Conservation (phyloP, 2,329 filamentous ascomycete genomes). For the Coniella vitis region DNA sequence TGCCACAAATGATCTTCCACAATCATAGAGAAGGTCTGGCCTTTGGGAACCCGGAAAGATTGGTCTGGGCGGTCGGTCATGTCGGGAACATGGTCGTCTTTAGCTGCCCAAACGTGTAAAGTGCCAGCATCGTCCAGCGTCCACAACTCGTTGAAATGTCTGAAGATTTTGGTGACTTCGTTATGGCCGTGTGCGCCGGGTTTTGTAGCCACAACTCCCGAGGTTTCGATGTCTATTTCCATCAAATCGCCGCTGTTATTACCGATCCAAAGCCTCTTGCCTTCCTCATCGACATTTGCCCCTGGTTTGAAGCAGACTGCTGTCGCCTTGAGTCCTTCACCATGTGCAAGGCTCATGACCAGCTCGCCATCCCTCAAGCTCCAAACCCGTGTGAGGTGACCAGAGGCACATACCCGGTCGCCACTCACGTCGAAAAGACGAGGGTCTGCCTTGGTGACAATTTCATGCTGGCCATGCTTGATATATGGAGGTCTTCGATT, state of each 20-base stretch:
- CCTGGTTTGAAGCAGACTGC: slow-evolving; percentile 82
- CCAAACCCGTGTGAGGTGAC: slow-evolving; percentile 84
- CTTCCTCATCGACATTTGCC: slow-evolving; percentile 70
- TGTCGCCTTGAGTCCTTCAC: slow-evolving; percentile 76
- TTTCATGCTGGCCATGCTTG: slow-evolving; percentile 65
- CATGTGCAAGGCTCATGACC: slow-evolving; percentile 73
- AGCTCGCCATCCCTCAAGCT: slow-evolving; percentile 75
- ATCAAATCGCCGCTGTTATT: slow-evolving; percentile 82
- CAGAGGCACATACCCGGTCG: slow-evolving; percentile 78
- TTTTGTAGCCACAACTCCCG: slow-evolving; percentile 63
- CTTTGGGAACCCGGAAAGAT: slow-evolving; percentile 70
- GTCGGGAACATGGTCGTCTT: slow-evolving; percentile 63
- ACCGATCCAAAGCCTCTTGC: slow-evolving; percentile 78
- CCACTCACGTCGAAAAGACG: slow-evolving; percentile 84
- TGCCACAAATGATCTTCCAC: slow-evolving; percentile 84
- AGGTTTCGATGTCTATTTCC: slow-evolving; percentile 75
- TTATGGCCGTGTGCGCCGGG: slow-evolving; percentile 67
- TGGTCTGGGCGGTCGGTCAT: slow-evolving; percentile 64
- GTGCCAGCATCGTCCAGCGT: slow-evolving; percentile 85
- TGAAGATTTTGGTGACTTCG: slow-evolving; percentile 78
- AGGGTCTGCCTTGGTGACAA: slow-evolving; percentile 80
- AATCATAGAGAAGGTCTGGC: slow-evolving; percentile 82
- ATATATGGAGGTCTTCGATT: slow-evolving; percentile 78
- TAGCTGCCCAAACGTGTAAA: slow-evolving; percentile 79
- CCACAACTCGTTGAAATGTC: slow-evolving; percentile 87